These are phyloP conservation scores for Podospora tetraspora DNA, from an alignment of 495 filamentous ascomycete genomes.

Conservation along the genomic window DNA sequence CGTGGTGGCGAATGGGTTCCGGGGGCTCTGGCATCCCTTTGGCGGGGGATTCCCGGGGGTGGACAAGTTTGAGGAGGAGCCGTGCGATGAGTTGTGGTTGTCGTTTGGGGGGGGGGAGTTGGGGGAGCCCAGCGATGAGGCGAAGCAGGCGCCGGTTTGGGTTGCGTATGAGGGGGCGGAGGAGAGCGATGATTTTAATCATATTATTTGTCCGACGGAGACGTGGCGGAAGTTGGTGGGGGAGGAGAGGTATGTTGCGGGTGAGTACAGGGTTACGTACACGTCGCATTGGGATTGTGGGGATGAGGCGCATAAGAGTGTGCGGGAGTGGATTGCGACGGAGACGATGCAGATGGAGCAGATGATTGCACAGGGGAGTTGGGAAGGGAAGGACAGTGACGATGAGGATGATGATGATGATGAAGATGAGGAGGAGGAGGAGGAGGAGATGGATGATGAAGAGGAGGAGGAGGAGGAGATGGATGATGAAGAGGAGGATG, in stretches of 20 bases:
- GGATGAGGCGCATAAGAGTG: not conserved
- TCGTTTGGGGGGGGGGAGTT: not conserved
- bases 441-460: not conserved
- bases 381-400: not conserved
- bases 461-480: not conserved
- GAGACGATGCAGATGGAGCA: not conserved
- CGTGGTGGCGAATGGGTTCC: not conserved
- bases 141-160: not conserved
- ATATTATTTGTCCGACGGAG: not conserved
- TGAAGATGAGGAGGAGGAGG: too few species aligned
- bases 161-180: not conserved
- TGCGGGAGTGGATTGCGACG: slow-evolving; percentile 1
- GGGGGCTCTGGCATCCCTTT: not conserved
- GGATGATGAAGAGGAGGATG: too few species aligned
- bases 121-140: not conserved
- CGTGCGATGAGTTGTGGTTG: not conserved
- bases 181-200: not conserved
- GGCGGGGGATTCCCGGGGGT: slow-evolving; percentile 1
- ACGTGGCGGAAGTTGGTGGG: slow-evolving; percentile 1
- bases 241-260: not conserved
- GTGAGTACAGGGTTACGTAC: not conserved
- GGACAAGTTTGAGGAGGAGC: not conserved
- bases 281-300: not conserved
- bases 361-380: not conserved
- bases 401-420: not conserved